Evolutionary conservation across 2,329 filamentous ascomycete genomes (phyloP), one percentile per base, ranked within the genome.

Genomic region (Pleoardoris graminearum): DNA sequence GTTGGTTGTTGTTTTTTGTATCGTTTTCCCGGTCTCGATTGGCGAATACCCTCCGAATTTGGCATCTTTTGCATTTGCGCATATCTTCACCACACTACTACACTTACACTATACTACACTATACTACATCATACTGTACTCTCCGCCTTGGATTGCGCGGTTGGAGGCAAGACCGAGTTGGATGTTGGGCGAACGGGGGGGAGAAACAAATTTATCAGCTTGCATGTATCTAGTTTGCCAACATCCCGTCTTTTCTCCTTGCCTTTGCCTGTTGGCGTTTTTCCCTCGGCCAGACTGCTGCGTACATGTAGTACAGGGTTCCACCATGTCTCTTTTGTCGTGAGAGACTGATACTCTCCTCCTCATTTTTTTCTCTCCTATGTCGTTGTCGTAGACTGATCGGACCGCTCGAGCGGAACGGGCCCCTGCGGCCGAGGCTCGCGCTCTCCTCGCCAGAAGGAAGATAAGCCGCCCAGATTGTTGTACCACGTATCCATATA

Each of bases 41-140:
- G 66, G 66, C 68, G 66, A 63, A 37, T 46, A 45, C 48, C 50
- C 30, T 38, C 64, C 53, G 63, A 61, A 65, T 66, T 69, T 59
- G 59, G 66, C 61, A 66, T 69, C 33, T 39, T n/a, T 70, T 70
- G 63, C 44, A 30, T 47, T 47, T 47, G 67, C 66, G 58, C 41
- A 68, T 48, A 58, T 62, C 52, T 62, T 63, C 58, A 53, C 32
- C 39, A 43, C 42, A 47, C 21, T 48, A 48, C 36, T 19, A 41
- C 37, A 42, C 16, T n/a, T n/a, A n/a, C n/a, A n/a, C n/a, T n/a
- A n/a, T n/a, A n/a, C n/a, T n/a, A n/a, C n/a, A n/a, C n/a, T n/a
- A n/a, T n/a, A n/a, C n/a, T 38, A 32, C 38, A 50, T 39, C 38
- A 30, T 22, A 37, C 41, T 46, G 17, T 17, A 36, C 10, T n/a